Evolutionary conservation across 768 basidiomycete species (phyloP), one percentile per base, ranked within the genome.

Genomic region (Amanita polypyramis): DNA sequence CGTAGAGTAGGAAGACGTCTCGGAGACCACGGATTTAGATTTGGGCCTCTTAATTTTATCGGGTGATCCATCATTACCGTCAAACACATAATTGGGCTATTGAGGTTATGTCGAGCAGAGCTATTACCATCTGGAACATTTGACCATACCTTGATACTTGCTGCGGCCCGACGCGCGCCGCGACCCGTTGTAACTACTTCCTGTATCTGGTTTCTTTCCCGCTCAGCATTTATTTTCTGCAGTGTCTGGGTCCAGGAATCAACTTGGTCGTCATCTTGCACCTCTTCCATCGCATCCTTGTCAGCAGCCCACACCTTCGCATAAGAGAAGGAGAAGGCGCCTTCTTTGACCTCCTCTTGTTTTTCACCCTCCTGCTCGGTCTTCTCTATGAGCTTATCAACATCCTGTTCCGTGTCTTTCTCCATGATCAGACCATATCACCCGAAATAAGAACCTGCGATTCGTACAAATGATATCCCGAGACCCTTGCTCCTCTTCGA

Each of bases 221-320:
- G 63, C 46, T 74, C 73, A 37, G 61, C 57, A 12, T 66, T 72
- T 47, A 74, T 73, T 47, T 71, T 73, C 50, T 76, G 67, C 38
- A 93, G 63, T 8, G 87, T 78, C 45, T 77, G 74, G 9, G 82
- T 75, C 92, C 90, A 94, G n/a, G 89, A 88, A 60, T 90, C 83
- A 25, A 68, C 72, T 47, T 80, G 72, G 39, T 78, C 80, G 3
- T 70, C 70, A 39, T 85, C 85, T 29, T 66, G 71, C 17, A 89
- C 59, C 12, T 87, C 85, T 58, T 84, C 85, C 41, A 88, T 62
- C 2, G 68, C 57, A 46, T 83, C 83, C 58, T 85, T 83, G 51
- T 85, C 80, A 19, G 85, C 80, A 1, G 84, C 78, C 94, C 94
- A 97, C 36, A 97, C 75, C 61, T 94, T 93, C 9, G 94, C 92